Base-by-base conservation (phyloP, 164 flowering plant genomes). In the Nelumbo lutea region DNA sequence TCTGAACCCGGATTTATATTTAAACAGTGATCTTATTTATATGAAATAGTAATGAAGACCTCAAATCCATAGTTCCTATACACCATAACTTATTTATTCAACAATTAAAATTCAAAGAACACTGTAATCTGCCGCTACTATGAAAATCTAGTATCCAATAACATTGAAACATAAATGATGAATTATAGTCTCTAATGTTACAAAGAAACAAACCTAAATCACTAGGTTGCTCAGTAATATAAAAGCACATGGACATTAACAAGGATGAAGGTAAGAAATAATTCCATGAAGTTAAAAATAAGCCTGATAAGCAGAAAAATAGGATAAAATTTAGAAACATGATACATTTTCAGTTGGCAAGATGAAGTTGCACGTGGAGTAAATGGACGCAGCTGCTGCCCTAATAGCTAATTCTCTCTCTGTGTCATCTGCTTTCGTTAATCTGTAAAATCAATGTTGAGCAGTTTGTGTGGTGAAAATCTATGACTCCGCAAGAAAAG, bases 301-400 rank as follows among this genome's bases (percentile, higher is more conserved):
- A 55, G 1, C 67, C 47, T 13, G 8, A n/a, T 64, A 14, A 52
- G 38, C 15, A 1, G 38, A 40, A 4, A 52, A 61, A 7, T 40
- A 3, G 47, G 60, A 71, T 9, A n/a, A 42, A 50, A 4, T 53
- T 78, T 79, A 88, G 73, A 67, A 83, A 71, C 88, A 83, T 6
- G 86, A 64, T 43, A 77, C 75, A 51, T 87, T 81, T 78, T 83
- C 87, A 76, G 73, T 74, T 64, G 91, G 67, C 73, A 67, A 50
- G 6, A 84, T 62, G 55, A 75, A 84, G 80, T 82, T 84, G 86
- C 90, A 90, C 11, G 97, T 88, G 42, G 97, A 89, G 78, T 90
- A 90, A 43, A 93, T 88, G 69, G 98, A 91, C 74, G 98, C 96
- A 15, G 97, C 98, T 52, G 97, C 90, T 42, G 94, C 98, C 75